Conservation (phyloP, 345 rosid species). For the Salix udensis region DNA sequence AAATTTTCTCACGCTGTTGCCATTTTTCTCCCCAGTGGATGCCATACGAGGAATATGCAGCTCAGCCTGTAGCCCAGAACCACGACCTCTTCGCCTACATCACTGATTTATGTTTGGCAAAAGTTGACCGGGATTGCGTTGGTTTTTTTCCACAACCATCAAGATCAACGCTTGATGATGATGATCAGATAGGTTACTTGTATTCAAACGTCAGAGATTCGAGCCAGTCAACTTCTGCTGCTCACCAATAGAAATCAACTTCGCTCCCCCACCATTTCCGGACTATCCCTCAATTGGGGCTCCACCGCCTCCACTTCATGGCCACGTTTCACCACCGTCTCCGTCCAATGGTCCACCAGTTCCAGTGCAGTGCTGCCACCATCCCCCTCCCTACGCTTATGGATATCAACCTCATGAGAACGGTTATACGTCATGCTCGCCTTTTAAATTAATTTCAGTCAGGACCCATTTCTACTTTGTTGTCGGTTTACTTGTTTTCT, state of each 20-base stretch:
- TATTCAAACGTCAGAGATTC: conserved; percentile 44
- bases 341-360: conserved; percentile 26
- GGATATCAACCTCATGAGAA: conserved; percentile 13
- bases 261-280: conserved; percentile 14
- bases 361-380: conserved; percentile 32
- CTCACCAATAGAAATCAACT: conserved; percentile 2
- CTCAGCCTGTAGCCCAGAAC: conserved; percentile 56
- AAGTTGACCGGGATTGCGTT: conserved; percentile 38
- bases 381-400: conserved; percentile 21
- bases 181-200: conserved; percentile 33
- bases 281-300: conserved; percentile 19
- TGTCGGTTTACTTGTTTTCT: conserved; percentile 10
- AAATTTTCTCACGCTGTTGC: not conserved
- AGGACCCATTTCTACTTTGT: conserved; percentile 7
- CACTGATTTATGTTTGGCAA: conserved; percentile 43
- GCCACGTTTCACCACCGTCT: conserved; percentile 9
- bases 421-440: conserved; percentile 4
- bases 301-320: conserved; percentile 21
- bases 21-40: conserved; percentile 51
- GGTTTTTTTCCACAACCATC: conserved; percentile 46
- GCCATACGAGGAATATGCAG: conserved; percentile 65
- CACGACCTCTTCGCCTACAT: conserved; percentile 44
- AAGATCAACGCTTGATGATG: conserved; percentile 26
- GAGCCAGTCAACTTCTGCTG: conserved; percentile 19
- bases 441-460: conserved; percentile 8